A percentile compares a stretch with the other conserved stretches of the same genome.
These are phyloP conservation scores for Schizosaccharomyces cryophilus DNA, from an alignment of 805 yeast genomes.

Conservation along the genomic window DNA sequence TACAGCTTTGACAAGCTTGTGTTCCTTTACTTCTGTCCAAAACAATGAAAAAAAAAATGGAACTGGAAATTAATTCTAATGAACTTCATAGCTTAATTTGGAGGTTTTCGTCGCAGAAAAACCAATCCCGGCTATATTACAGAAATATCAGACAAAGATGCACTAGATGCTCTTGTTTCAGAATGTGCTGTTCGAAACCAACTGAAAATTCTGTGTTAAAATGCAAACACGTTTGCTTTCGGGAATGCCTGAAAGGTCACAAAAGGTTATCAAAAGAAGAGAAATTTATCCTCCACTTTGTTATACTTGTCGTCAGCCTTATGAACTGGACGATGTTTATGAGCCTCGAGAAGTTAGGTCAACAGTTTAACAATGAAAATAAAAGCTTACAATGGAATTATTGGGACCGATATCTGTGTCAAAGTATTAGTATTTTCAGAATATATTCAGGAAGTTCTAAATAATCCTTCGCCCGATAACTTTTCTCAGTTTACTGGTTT, in stretches of 20 bases:
- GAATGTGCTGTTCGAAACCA: conserved; percentile 53
- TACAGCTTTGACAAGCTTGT: conserved; percentile 67
- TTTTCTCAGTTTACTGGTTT: conserved; percentile 78
- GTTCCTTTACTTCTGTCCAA: conserved; percentile 32
- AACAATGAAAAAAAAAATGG: neutral
- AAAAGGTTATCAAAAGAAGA: conserved; percentile 37
- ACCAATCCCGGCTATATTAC: neutral
- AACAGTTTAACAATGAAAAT: conserved; percentile 6
- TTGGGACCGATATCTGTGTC: conserved; percentile 21
- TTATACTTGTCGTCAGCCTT: conserved; percentile 45
- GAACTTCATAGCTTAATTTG: neutral
- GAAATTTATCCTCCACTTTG: conserved; percentile 27
- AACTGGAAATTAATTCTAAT: neutral
- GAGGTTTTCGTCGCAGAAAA: neutral
- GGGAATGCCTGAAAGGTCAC: conserved; percentile 47
- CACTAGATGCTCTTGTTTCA: conserved; percentile 20
- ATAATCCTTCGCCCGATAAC: conserved; percentile 37
- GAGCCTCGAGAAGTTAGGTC: conserved; percentile 5
- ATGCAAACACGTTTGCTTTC: conserved; percentile 65
- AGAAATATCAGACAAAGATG: conserved; percentile 19
- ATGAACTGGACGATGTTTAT: conserved; percentile 27
- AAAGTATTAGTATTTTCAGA: conserved; percentile 44
- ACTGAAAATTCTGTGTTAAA: conserved; percentile 33
- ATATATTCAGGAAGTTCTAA: conserved; percentile 30
- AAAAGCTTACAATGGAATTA: conserved; percentile 11